A percentile compares a stretch with the other conserved stretches of the same genome.
These are phyloP conservation scores for Aspergillus diversus DNA, from an alignment of 495 filamentous ascomycete genomes.

Conservation along the genomic window DNA sequence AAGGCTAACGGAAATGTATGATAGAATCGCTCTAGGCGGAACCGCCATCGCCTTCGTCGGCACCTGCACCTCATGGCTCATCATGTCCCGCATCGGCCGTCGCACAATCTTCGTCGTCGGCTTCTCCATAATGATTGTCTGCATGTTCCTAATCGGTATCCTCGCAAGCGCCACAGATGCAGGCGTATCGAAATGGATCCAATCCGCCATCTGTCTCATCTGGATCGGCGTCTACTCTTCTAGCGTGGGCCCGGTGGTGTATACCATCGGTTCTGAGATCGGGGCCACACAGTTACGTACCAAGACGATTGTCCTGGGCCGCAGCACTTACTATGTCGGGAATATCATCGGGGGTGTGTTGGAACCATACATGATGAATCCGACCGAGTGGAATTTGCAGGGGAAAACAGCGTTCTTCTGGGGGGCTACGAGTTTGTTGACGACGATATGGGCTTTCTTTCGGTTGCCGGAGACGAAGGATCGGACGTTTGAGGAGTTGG, in stretches of 20 bases:
- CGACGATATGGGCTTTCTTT: conserved; percentile 52
- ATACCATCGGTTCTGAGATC: conserved; percentile 63
- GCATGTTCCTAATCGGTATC: conserved; percentile 62
- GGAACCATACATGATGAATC: conserved; percentile 69
- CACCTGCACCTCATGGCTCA: conserved; percentile 64
- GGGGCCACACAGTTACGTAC: conserved; percentile 60
- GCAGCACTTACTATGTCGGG: conserved; percentile 57
- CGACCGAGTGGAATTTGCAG: conserved; percentile 59
- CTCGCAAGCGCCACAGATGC: conserved; percentile 53
- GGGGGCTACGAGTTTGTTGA: conserved; percentile 50
- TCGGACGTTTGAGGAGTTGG: conserved; percentile 63
- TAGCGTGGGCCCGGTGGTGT: conserved; percentile 63
- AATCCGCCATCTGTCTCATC: conserved; percentile 57
- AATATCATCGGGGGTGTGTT: conserved; percentile 64
- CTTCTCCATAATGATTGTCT: conserved; percentile 46
- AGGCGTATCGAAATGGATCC: conserved; percentile 47
- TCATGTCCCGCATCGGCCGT: conserved; percentile 61
- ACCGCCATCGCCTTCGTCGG: conserved; percentile 68
- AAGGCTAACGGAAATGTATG: too few species aligned
- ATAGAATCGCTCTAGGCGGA: conserved; percentile 49
- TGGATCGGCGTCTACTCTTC: conserved; percentile 61
- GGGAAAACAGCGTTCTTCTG: conserved; percentile 73
- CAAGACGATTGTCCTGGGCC: conserved; percentile 64
- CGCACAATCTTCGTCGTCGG: conserved; percentile 57
- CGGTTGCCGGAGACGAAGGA: conserved; percentile 65